Percentiles rank a stretch among this genome's conserved stretches.
Conservation (phyloP, 1,284 basidiomycete species). For the Irpex lacteus region DNA sequence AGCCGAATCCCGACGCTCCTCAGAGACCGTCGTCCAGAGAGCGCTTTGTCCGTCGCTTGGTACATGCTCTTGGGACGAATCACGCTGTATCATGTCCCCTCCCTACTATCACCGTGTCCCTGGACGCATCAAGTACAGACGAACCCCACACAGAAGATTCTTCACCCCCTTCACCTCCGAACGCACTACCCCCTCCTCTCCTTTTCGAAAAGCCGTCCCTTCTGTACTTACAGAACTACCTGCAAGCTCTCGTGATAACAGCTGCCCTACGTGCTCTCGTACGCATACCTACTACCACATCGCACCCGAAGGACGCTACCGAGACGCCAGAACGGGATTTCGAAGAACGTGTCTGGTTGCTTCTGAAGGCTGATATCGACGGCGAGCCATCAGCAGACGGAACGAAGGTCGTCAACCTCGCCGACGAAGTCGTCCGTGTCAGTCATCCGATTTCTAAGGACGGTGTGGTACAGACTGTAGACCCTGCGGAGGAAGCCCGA, state of each 20-base stretch:
- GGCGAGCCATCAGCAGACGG: slow-evolving; percentile 34
- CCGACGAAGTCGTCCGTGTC: slow-evolving; percentile 64
- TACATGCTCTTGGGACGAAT: slow-evolving; percentile 44
- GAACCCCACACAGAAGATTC: slow-evolving; percentile 1
- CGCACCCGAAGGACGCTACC: slow-evolving; percentile 8
- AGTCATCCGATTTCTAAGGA: slow-evolving; percentile 14
- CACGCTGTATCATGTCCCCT: slow-evolving; percentile 44
- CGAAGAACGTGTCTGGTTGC: slow-evolving; percentile 58
- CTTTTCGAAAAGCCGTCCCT: slow-evolving; percentile 54
- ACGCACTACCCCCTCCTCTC: slow-evolving; percentile 58
- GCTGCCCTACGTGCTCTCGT: slow-evolving; percentile 58
- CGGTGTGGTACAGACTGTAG: slow-evolving; percentile 23
- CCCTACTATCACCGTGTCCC: slow-evolving; percentile 24
- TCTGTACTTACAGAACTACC: slow-evolving; percentile 59
- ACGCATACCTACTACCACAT: slow-evolving; percentile 31
- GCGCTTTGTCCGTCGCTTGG: slow-evolving; percentile 45
- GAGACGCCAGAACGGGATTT: slow-evolving; percentile 34
- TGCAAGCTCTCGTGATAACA: slow-evolving; percentile 68
- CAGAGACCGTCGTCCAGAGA: slow-evolving; percentile 12
- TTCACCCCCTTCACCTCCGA: slow-evolving; percentile 20
- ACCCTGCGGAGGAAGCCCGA: slow-evolving; percentile 37
- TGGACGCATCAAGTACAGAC: background rate
- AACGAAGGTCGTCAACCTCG: slow-evolving; percentile 63
- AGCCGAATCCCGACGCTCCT: background rate
- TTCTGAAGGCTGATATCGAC: slow-evolving; percentile 58